Base-by-base conservation (phyloP, 805 yeast species). In the Spathaspora boniae region DNA sequence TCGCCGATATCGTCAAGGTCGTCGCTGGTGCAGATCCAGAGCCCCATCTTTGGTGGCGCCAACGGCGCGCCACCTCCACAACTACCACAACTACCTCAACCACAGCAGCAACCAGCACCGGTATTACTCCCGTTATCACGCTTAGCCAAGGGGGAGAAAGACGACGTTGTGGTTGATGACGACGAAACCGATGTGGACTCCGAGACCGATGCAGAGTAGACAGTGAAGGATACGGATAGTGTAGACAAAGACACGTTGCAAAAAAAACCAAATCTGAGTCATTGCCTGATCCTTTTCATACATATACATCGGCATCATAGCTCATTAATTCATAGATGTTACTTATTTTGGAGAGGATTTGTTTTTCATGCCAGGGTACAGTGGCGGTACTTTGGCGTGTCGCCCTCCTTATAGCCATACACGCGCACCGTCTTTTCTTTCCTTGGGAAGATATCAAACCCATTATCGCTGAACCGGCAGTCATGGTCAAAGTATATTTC, bases 391-490 rank as follows among this genome's bases (percentile, higher is more conserved):
- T 19, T 30, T 4, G 6, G 5, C 9, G 23, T 4, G 17, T 20
- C 33, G 12, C 16, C 9, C n/a, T 26, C 16, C 24, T 37, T 41
- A 31, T 51, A 40, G 3, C 44, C 54, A 7, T 33, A 26, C 5
- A 43, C 42, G 6, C 17, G 21, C 9, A 55, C 52, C 3, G 40
- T 39, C 32, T 45, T 47, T 24, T 30, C 28, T 18, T 43, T 52
- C 8, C 63, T 61, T 1, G 77, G 76, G 45, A 70, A 65, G 21
- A 73, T 37, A 37, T 72, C 79, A 38, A 73, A 54, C 5, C 76
- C 75, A 42, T 73, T 73, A 41, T 73, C 78, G 7, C 48, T 47
- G 18, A 65, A 47, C 18, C 44, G 40, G 16, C 29, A 27, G 8
- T 6, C 9, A 32, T 57, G 56, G 4, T 37, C 58, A 6, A 56